Base-by-base conservation (phyloP, 208 protist genomes). In the Trypanosoma scelopori region DNA sequence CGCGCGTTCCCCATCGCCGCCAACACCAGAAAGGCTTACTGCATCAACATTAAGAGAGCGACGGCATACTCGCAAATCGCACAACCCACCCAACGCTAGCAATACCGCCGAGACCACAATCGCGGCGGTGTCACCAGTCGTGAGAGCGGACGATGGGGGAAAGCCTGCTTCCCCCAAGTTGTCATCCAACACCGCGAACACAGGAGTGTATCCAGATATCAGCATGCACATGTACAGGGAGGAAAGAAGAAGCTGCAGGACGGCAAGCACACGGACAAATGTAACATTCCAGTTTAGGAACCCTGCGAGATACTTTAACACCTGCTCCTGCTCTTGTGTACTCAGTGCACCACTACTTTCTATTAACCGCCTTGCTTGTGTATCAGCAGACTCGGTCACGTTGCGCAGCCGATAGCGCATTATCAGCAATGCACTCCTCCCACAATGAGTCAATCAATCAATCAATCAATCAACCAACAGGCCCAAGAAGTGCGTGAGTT, bases 301-400 rank as follows among this genome's bases (percentile, higher is more conserved):
- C 6, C 53, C 57, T 3, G 80, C 71, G 23, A 94, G 78, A 76
- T 90, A 85, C 12, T 64, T 61, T 15, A 94, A 62, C 9, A 94
- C 78, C 30, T 85, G 77, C 27, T 86, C 76, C 52, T 94, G 88
- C 71, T 94, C 88, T 2, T 51, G 42, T 0, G 78, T 86, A 70
- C 77, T 87, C 22, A 94, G 74, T 13, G 77, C 59, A 30, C 91
- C 82, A 22, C 84, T 51, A 23, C 48, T 65, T 6, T 77, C 57
- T 47, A 91, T 76, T 7, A 89, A 71, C 9, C 46, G 35, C 20
- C 64, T 69, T 9, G 69, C 66, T 15, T 58, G 67, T 59, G 75
- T 57, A 35, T 78, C 56, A 25, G 23, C 32, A 1, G 47, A 75
- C 28, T 64, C 27, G 13, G 32, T 53, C 12, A 62, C 39, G 45